Conservation (phyloP, 805 yeast genomes). For the Ogataea nonfermentans region DNA sequence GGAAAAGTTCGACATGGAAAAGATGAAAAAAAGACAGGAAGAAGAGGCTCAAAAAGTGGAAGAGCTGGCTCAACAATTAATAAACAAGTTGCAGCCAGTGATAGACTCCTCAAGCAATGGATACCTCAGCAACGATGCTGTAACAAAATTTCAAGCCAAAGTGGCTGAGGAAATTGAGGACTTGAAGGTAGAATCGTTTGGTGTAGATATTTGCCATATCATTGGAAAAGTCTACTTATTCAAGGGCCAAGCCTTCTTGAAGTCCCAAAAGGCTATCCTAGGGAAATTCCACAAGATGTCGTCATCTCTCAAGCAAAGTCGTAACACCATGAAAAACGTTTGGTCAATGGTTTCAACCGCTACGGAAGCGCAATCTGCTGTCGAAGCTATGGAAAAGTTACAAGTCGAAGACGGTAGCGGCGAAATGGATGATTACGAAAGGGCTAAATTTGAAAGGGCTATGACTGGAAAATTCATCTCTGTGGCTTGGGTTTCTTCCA, state of each 20-base stretch:
- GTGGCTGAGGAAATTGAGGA: slow-evolving; percentile 80
- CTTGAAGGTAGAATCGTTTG: slow-evolving; percentile 79
- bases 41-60: slow-evolving; percentile 48
- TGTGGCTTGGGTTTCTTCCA: slow-evolving; percentile 84
- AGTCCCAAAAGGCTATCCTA: slow-evolving; percentile 66
- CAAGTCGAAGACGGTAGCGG: slow-evolving; percentile 42
- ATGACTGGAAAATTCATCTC: slow-evolving; percentile 77
- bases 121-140: slow-evolving; percentile 43
- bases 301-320: slow-evolving; percentile 69
- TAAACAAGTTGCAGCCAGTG: slow-evolving; percentile 37
- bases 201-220: slow-evolving; percentile 75
- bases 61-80: slow-evolving; percentile 56
- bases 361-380: slow-evolving; percentile 73
- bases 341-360: slow-evolving; percentile 70
- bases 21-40: slow-evolving; percentile 30
- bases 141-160: slow-evolving; percentile 56
- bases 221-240: slow-evolving; percentile 68
- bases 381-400: slow-evolving; percentile 69
- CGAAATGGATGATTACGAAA: slow-evolving; percentile 42
- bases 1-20: slow-evolving; percentile 26
- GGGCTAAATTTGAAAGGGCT: slow-evolving; percentile 68
- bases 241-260: slow-evolving; percentile 62
- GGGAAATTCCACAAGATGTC: slow-evolving; percentile 55
- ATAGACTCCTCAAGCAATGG: slow-evolving; percentile 37
- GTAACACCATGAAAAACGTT: slow-evolving; percentile 70